A percentile compares a stretch with the other conserved stretches of the same genome.
Evolutionary conservation across 345 rosid species (phyloP).

Genomic region (Rhodamnia rubescens): DNA sequence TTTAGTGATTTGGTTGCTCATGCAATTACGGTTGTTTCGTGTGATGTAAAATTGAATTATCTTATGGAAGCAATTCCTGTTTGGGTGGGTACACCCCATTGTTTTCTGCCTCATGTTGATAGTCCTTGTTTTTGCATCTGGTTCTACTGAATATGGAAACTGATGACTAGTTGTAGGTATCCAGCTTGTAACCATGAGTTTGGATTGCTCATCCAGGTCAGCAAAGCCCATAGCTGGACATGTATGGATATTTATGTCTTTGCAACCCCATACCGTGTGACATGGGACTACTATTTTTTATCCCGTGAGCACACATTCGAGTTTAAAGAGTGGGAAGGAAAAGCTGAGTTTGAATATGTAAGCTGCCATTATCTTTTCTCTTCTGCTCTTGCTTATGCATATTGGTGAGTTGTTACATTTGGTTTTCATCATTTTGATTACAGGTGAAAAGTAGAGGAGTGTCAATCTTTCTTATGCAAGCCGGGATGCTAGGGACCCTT

Average conservation of each 20-base stretch:
- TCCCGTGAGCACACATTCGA: slow-evolving; percentile 84
- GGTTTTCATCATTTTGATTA: not conserved
- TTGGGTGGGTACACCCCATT: not conserved
- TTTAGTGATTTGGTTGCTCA: not conserved
- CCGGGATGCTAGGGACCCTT: slow-evolving; percentile 96
- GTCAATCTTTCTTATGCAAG: slow-evolving; percentile 95
- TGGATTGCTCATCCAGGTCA: slow-evolving; percentile 42
- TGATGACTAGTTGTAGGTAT: not conserved
- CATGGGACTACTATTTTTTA: slow-evolving; percentile 88
- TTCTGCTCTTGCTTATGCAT: not conserved
- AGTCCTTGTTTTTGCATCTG: not conserved
- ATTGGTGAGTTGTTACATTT: not conserved
- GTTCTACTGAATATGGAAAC: not conserved
- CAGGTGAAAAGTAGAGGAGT: slow-evolving; percentile 87
- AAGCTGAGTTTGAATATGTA: slow-evolving; percentile 86
- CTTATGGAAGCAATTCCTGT: not conserved
- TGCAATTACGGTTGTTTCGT: not conserved
- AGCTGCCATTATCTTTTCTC: slow-evolving; percentile 11
- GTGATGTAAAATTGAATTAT: not conserved
- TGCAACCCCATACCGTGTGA: slow-evolving; percentile 88
- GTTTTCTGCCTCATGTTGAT: not conserved
- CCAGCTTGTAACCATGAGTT: not conserved
- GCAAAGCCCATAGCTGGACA: slow-evolving; percentile 88
- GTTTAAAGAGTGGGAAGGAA: slow-evolving; percentile 79
- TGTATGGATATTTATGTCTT: slow-evolving; percentile 95